phyloP scores from a whole-genome alignment of 805 yeast species.

The Monosporozyma aerobia region DNA sequence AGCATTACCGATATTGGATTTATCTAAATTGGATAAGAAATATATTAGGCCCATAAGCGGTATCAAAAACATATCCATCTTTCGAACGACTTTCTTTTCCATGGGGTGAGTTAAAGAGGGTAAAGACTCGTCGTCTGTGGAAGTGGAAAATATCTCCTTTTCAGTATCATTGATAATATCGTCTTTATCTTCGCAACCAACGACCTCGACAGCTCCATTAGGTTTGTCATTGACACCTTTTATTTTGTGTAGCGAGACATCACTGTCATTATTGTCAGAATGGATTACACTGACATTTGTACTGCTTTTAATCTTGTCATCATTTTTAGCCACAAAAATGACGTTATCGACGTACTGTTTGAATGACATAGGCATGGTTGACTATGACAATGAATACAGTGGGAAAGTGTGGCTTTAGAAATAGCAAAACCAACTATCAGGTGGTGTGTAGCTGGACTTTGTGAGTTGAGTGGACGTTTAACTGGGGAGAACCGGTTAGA shows the following conservation, averaged over 20 bases:
- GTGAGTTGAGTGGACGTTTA: not conserved
- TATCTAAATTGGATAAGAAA: conserved; percentile 41
- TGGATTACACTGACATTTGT: not conserved
- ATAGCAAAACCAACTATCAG: not conserved
- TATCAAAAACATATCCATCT: conserved; percentile 36
- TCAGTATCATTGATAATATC: conserved; percentile 1
- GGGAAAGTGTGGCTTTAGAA: not conserved
- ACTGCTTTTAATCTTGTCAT: not conserved
- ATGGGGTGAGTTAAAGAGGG: conserved; percentile 25
- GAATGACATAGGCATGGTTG: conserved; percentile 5
- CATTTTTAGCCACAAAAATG: not conserved
- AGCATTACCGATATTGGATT: conserved; percentile 54
- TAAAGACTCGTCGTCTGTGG: conserved; percentile 21
- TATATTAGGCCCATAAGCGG: conserved; percentile 38
- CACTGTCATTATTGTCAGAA: not conserved
- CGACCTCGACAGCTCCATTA: not conserved
- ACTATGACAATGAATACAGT: not conserved
- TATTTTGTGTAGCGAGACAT: not conserved
- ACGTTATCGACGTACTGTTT: conserved; percentile 8
- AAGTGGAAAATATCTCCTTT: conserved; percentile 15
- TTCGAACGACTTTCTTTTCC: conserved; percentile 30
- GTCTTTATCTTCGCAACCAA: not conserved
- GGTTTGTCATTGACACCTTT: not conserved
- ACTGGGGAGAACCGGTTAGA: not conserved
- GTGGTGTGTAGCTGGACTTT: not conserved